Evolutionary conservation across 2,329 filamentous ascomycete genomes (phyloP).

Genomic region (Cryphonectria carpinicola): DNA sequence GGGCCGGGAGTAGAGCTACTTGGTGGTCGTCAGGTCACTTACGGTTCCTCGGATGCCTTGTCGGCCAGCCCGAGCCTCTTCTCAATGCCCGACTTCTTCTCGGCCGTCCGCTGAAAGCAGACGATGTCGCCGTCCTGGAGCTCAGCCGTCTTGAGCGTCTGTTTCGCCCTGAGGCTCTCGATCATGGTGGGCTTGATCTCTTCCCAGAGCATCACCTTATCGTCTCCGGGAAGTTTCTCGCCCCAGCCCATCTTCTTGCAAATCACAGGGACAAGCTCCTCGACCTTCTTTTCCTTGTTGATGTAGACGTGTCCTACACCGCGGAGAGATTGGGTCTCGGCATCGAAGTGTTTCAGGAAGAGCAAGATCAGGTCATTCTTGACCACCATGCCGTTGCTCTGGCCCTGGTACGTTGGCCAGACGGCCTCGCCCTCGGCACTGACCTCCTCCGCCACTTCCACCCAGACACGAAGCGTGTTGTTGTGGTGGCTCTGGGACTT

Average conservation of each 20-base stretch:
- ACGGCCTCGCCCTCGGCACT: constrained; percentile 69
- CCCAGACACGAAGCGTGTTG: constrained; percentile 81
- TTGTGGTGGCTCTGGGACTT: constrained; percentile 64
- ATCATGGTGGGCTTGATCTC: constrained; percentile 99
- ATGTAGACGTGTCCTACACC: constrained; percentile 88
- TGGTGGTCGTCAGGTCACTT: constrained; percentile 21
- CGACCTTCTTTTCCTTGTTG: constrained; percentile 82
- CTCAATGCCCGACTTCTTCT: constrained; percentile 49
- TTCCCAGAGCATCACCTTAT: constrained; percentile 77
- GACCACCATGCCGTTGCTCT: constrained; percentile 58
- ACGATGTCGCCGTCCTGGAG: constrained; percentile 97
- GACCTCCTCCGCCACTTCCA: constrained; percentile 74
- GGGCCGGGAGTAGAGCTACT: constrained; percentile 11
- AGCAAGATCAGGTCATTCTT: constrained; percentile 74
- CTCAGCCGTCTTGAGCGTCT: constrained; percentile 86
- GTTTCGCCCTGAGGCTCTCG: constrained; percentile 88
- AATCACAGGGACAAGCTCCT: constrained; percentile 79
- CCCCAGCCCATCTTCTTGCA: constrained; percentile 85
- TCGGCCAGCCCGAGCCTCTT: constrained; percentile 45
- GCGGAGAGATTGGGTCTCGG: constrained; percentile 71
- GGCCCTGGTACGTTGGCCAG: constrained; percentile 69
- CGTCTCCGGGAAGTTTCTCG: constrained; percentile 67
- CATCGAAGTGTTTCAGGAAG: constrained; percentile 91
- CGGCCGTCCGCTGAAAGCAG: constrained; percentile 77
- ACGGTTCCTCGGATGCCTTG: constrained; percentile 42